phyloP scores from a whole-genome alignment of 805 yeast species.

The Maudiozyma barnettii region DNA sequence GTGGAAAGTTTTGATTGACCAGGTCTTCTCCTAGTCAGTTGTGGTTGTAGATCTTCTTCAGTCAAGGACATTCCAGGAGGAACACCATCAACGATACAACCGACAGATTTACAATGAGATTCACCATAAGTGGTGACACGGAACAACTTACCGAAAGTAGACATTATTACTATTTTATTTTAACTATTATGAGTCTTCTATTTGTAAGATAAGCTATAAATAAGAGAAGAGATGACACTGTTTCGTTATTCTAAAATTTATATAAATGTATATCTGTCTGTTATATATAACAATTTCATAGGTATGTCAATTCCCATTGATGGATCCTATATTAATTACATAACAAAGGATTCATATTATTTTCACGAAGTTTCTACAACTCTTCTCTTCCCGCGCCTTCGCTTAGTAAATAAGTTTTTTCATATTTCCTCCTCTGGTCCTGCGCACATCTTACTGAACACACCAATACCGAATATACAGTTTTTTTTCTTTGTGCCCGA shows the following conservation, averaged over 20 bases:
- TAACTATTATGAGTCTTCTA: neutral
- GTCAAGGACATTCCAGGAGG: slow-evolving; percentile 88
- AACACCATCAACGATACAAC: slow-evolving; percentile 96
- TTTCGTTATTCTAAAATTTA: too few relatives aligned
- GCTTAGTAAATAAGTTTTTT: too few relatives aligned
- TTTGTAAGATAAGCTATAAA: too few relatives aligned
- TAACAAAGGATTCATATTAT: too few relatives aligned
- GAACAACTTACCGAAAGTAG: slow-evolving; percentile 56
- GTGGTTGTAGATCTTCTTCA: slow-evolving; percentile 90
- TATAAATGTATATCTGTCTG: too few relatives aligned
- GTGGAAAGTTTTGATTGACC: slow-evolving; percentile 90
- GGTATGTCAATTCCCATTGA: too few relatives aligned
- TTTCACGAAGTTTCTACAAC: too few relatives aligned
- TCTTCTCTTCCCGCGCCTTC: too few relatives aligned
- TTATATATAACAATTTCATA: too few relatives aligned
- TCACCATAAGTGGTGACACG: slow-evolving; percentile 95
- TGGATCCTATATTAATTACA: too few relatives aligned
- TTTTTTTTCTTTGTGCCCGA: neutral
- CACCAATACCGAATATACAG: neutral
- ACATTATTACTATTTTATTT: slow-evolving; percentile 35
- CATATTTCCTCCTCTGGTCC: too few relatives aligned
- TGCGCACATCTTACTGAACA: neutral
- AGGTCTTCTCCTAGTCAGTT: slow-evolving; percentile 92
- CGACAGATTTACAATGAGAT: slow-evolving; percentile 94
- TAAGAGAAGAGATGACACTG: too few relatives aligned